Conservation (phyloP, 164 flowering plant genomes). For the Stephania cephalantha region DNA sequence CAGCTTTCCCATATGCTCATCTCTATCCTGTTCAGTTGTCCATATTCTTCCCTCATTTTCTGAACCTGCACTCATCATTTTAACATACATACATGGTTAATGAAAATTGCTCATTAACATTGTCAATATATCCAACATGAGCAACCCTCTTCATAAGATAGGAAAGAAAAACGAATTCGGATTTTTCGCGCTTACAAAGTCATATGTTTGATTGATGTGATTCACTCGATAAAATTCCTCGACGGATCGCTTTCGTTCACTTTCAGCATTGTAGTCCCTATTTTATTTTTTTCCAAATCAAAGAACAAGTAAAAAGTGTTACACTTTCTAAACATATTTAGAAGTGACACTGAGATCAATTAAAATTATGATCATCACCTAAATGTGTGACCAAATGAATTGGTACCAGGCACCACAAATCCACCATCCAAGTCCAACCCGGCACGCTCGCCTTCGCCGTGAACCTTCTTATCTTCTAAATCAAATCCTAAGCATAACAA, state of each 20-base stretch:
- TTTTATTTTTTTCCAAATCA: background rate
- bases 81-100: background rate
- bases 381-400: conserved; percentile 33
- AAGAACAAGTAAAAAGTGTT: background rate
- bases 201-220: conserved; percentile 45
- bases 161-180: background rate
- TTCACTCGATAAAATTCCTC: conserved; percentile 38
- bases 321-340: background rate
- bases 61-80: conserved; percentile 21
- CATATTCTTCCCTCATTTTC: conserved; percentile 39
- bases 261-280: conserved; percentile 43
- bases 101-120: background rate
- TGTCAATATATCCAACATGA: background rate
- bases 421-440: conserved; percentile 25
- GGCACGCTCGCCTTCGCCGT: conserved; percentile 1
- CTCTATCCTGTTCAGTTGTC: conserved; percentile 30
- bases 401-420: conserved; percentile 23
- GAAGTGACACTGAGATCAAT: background rate
- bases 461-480: conserved; percentile 18
- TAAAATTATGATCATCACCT: conserved; percentile 14
- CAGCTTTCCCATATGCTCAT: conserved; percentile 52
- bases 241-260: conserved; percentile 29
- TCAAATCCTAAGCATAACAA: conserved; percentile 8
- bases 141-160: background rate
- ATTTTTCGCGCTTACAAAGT: conserved; percentile 32